Conservation (phyloP, 352 stramenopile genomes). For the Globisporangium cederbergense region DNA sequence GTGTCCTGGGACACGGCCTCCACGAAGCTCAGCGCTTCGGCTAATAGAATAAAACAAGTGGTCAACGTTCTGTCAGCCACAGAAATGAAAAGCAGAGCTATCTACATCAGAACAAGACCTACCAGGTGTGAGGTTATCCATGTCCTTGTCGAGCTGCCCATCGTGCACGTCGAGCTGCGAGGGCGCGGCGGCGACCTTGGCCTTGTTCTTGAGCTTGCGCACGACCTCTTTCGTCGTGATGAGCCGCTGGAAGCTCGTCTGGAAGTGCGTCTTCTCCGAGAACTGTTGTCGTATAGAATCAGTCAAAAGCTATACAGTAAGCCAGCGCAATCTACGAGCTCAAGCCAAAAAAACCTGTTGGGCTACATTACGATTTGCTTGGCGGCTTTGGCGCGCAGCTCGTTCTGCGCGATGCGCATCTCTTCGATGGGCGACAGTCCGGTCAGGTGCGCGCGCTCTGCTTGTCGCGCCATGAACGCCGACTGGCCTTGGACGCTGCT, state of each 20-base stretch:
- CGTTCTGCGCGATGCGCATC: constrained; percentile 78
- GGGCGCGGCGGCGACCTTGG: constrained; percentile 37
- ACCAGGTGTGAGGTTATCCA: constrained; percentile 83
- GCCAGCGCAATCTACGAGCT: no score
- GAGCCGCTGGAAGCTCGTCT: constrained; percentile 52
- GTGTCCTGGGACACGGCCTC: constrained; percentile 72
- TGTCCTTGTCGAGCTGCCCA: constrained; percentile 45
- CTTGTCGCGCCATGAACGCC: constrained; percentile 74
- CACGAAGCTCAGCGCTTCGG: constrained; percentile 75
- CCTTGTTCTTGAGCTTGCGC: constrained; percentile 53
- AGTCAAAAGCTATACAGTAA: neutral
- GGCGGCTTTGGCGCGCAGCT: constrained; percentile 69
- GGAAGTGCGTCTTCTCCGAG: constrained; percentile 27
- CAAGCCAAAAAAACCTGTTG: neutral
- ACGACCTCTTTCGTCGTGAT: constrained; percentile 59
- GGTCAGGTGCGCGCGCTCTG: constrained; percentile 65
- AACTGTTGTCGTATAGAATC: constrained; percentile 13
- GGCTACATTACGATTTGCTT: constrained; percentile 34
- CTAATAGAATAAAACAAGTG: constrained; percentile 19
- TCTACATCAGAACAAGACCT: neutral
- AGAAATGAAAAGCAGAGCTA: neutral
- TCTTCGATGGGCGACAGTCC: constrained; percentile 81
- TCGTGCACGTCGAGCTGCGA: constrained; percentile 32
- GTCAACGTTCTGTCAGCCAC: neutral
- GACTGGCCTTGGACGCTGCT: constrained; percentile 26